Base-by-base conservation (phyloP, 75 land plant species). In the Larix kaempferi region DNA sequence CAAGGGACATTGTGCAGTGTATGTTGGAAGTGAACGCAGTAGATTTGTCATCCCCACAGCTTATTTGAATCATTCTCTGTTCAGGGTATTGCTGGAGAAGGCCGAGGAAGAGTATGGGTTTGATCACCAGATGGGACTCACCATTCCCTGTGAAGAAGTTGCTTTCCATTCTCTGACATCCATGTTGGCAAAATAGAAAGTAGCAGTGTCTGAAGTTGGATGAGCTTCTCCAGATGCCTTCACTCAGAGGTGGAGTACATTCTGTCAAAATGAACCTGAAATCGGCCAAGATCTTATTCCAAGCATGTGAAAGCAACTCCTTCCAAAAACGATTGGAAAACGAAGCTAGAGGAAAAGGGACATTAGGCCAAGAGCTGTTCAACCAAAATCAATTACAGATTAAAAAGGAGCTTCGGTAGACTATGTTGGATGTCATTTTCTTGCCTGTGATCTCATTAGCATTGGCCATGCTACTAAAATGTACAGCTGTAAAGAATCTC, bases 101-200 rank as follows among this genome's bases (percentile, higher is more conserved):
- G 88, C 91, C 0, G 91, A 87, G 67, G 93, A 91, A 35, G 95
- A 93, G 82, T 87, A 86, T 61, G 93, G 93, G 1, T 93, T 91
- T 55, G 82, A 85, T 75, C 87, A 89, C 69, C 77, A 85, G 0
- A 82, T 78, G 82, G 80, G 74, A 3, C 86, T 91, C 57, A 81
- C 83, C 35, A 85, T 93, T 77, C 92, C 95, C 29, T 93, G 93
- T 73, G 81, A 88, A 26, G 83, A 88, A 77, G 79, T 35, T 35
- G 74, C 52, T 52, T 78, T 82, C 62, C 6, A 29, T 23, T n/a
- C 13, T 17, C 33, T 55, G 14, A 78, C 69, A 19, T 67, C 71
- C 49, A 37, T 67, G 71, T 35, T 67, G 71, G 21, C 3, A 2
- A 67, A 67, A 65, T 35, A 67, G 1, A 10, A 67, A 19, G n/a